Evolutionary conservation across 2,329 filamentous ascomycete genomes (phyloP).

Genomic region (Sarocladium strictum): DNA sequence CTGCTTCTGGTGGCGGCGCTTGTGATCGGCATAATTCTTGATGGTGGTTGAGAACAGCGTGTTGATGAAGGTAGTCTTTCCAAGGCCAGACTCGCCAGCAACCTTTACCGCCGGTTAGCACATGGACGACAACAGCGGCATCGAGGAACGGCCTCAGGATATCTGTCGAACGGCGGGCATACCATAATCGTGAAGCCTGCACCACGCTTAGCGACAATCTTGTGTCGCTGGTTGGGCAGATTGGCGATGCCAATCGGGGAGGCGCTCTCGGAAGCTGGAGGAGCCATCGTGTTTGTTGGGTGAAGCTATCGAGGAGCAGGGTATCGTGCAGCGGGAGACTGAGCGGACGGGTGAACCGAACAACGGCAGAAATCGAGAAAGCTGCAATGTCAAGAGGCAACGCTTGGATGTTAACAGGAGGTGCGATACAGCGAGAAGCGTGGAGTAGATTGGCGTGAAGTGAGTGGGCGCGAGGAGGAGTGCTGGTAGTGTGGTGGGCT

Average conservation of each 20-base stretch:
- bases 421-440: constrained; percentile 7
- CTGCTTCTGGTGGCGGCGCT: constrained; percentile 98
- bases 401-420: constrained; percentile 7
- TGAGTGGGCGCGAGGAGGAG: constrained; percentile 9
- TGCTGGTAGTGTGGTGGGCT: constrained; percentile 2
- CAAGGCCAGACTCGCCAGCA: constrained; percentile 94
- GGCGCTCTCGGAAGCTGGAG: constrained; percentile 53
- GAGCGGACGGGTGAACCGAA: constrained; percentile 2
- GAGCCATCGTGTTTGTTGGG: constrained; percentile 44
- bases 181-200: constrained; percentile 99
- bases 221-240: constrained; percentile 68
- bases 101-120: constrained; percentile 50
- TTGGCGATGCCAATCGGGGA: constrained; percentile 70
- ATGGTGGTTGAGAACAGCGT: constrained; percentile 99
- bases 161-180: not conserved
- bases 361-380: not conserved
- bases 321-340: constrained; percentile 12
- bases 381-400: constrained; percentile 1
- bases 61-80: constrained; percentile 99
- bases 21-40: constrained; percentile 99
- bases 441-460: constrained; percentile 7
- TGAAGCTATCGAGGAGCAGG: constrained; percentile 1
- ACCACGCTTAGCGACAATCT: constrained; percentile 76
- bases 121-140: not conserved
- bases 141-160: not conserved